Percentiles rank a stretch among this genome's conserved stretches.
Evolutionary conservation across 2,329 filamentous ascomycete genomes (phyloP).

Genomic region (Aspergillus sp.): DNA sequence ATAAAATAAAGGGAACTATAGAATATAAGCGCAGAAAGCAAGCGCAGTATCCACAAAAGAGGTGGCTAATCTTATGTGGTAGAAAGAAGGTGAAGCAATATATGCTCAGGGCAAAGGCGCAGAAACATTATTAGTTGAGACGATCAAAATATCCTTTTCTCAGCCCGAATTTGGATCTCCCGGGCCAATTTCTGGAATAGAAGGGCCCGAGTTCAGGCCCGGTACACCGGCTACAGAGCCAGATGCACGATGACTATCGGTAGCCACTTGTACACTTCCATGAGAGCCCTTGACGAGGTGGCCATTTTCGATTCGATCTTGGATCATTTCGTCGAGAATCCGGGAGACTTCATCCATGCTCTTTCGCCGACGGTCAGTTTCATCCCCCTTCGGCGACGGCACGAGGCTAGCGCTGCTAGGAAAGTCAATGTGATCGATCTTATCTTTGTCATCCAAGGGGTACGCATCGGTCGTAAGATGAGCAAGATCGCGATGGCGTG

Average conservation of each 20-base stretch:
- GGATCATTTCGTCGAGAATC: conserved; percentile 95
- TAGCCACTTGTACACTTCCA: conserved; percentile 64
- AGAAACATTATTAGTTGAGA: conserved; percentile 6
- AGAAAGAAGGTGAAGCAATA: neutral
- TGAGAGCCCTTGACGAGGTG: conserved; percentile 66
- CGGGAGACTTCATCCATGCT: conserved; percentile 90
- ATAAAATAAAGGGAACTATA: neutral
- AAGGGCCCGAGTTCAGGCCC: conserved; percentile 25
- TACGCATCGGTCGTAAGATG: conserved; percentile 53
- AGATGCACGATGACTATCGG: conserved; percentile 38
- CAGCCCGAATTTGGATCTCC: neutral
- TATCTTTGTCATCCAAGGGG: conserved; percentile 31
- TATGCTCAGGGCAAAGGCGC: neutral
- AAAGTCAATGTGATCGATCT: conserved; percentile 24
- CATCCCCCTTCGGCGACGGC: conserved; percentile 29
- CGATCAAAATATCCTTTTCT: conserved; percentile 10
- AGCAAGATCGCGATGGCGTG: conserved; percentile 80
- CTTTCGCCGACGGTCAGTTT: conserved; percentile 51
- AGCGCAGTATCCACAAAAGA: neutral
- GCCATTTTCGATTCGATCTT: conserved; percentile 77
- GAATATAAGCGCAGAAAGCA: neutral
- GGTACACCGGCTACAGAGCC: conserved; percentile 26
- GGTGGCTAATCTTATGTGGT: neutral
- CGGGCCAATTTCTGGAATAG: conserved; percentile 13
- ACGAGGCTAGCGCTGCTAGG: conserved; percentile 13